Conservation (phyloP, 1,284 basidiomycete genomes). For the Malassezia sp. region DNA sequence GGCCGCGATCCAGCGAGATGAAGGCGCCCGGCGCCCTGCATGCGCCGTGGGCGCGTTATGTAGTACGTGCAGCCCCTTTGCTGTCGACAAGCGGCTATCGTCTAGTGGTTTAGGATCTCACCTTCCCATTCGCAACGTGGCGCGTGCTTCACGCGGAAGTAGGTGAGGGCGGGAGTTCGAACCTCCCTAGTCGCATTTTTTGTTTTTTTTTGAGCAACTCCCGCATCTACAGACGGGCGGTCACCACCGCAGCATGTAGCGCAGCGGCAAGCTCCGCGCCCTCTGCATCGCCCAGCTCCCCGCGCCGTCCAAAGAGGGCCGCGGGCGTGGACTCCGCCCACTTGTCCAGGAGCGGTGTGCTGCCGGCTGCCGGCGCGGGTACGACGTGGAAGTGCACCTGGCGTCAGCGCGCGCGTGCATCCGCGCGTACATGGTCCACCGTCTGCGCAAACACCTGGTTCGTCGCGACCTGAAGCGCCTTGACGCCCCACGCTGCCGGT, state of each 20-base stretch:
- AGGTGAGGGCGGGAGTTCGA: constrained; percentile 21
- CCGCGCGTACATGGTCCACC: constrained; percentile 13
- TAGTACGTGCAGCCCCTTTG: no score
- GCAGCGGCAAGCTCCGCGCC: not conserved
- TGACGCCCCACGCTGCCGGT: constrained; percentile 1
- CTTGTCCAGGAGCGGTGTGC: not conserved
- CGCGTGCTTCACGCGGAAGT: constrained; percentile 9
- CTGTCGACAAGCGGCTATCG: constrained; percentile 22
- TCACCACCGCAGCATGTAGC: not conserved
- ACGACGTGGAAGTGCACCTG: constrained; percentile 18
- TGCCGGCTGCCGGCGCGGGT: not conserved
- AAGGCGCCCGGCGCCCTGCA: no score
- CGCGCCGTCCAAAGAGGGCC: constrained; percentile 2
- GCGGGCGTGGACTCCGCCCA: not conserved
- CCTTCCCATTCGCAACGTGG: constrained; percentile 17
- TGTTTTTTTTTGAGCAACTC: not conserved
- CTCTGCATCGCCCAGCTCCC: constrained; percentile 8
- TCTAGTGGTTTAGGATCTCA: constrained; percentile 23
- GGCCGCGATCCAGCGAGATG: no score
- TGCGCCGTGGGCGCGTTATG: no score
- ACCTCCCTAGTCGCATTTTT: constrained; percentile 19
- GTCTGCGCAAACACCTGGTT: constrained; percentile 15
- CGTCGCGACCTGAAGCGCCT: constrained; percentile 9
- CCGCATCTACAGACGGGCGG: constrained; percentile 1
- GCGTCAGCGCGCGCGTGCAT: no score